These are phyloP conservation scores for Paramecium bursaria DNA, from an alignment of 73 alveolate genomes.

Conservation along the genomic window DNA sequence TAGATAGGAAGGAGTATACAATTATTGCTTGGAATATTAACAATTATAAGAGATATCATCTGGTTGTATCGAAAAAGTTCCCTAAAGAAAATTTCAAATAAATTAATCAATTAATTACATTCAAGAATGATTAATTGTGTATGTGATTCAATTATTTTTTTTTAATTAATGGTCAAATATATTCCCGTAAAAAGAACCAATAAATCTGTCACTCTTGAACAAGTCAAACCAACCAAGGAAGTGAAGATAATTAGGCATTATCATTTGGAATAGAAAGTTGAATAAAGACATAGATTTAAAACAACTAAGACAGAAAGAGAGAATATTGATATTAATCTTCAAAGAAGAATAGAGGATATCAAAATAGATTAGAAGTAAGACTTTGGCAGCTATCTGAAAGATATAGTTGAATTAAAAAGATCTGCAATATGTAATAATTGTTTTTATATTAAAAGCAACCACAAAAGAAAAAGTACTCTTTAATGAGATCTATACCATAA, in stretches of 20 bases:
- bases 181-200: slow-evolving; percentile 50
- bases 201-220: slow-evolving; percentile 17
- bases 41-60: slow-evolving; percentile 22
- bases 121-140: no score
- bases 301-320: slow-evolving; percentile 37
- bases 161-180: slow-evolving; percentile 49
- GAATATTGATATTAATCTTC: slow-evolving; percentile 47
- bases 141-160: no score
- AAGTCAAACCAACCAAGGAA: not conserved
- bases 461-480: slow-evolving; percentile 17
- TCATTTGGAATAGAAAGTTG: slow-evolving; percentile 53
- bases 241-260: not conserved
- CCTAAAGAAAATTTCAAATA: no score
- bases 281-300: slow-evolving; percentile 49
- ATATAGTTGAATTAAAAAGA: slow-evolving; percentile 41
- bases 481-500: not conserved
- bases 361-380: slow-evolving; percentile 32
- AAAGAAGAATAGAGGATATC: slow-evolving; percentile 49
- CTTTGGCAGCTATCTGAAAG: slow-evolving; percentile 29
- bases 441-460: slow-evolving; percentile 6
- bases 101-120: no score
- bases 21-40: slow-evolving; percentile 37
- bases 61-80: no score
- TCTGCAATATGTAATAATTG: not conserved
- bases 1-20: slow-evolving; percentile 2